Percentiles rank a stretch among this genome's conserved stretches.
Evolutionary conservation across 805 yeast genomes (phyloP).

Genomic region (Maudiozyma pseudohumilis): DNA sequence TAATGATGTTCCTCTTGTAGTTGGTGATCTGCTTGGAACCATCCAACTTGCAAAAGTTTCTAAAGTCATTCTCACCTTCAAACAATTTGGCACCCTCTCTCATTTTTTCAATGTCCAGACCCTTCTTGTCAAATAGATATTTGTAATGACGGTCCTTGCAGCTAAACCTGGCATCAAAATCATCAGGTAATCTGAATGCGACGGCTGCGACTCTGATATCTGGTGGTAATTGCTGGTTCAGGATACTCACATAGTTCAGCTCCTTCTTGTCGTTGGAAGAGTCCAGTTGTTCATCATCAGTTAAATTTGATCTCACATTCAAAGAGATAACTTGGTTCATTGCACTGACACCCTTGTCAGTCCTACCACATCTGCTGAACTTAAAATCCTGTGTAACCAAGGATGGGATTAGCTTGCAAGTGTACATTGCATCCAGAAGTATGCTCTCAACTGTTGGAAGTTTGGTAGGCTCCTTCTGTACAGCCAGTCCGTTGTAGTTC

Average conservation of each 20-base stretch:
- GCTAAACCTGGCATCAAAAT: constrained; percentile 87
- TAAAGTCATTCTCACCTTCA: constrained; percentile 76
- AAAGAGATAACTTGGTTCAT: constrained; percentile 88
- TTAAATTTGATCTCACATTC: constrained; percentile 57
- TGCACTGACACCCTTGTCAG: constrained; percentile 96
- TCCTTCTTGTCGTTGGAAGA: constrained; percentile 54
- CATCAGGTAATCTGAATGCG: constrained; percentile 70
- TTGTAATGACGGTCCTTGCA: constrained; percentile 80
- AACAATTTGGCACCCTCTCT: constrained; percentile 45
- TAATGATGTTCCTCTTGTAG: constrained; percentile 52
- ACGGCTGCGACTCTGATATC: constrained; percentile 79
- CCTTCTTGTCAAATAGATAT: constrained; percentile 54
- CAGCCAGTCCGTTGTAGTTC: constrained; percentile 86
- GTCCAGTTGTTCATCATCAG: constrained; percentile 50
- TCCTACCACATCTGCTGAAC: constrained; percentile 88
- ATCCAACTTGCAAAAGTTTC: constrained; percentile 91
- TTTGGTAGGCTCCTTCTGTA: constrained; percentile 65
- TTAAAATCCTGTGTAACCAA: constrained; percentile 51
- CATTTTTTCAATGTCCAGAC: constrained; percentile 62
- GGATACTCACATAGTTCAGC: constrained; percentile 60
- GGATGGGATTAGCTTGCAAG: constrained; percentile 54
- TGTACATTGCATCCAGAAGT: constrained; percentile 60
- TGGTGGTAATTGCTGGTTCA: constrained; percentile 69
- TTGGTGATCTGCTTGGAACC: constrained; percentile 87
- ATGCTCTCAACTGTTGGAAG: constrained; percentile 80